phyloP scores from a whole-genome alignment of 257 asterid species.

The Anisodus acutangulus region DNA sequence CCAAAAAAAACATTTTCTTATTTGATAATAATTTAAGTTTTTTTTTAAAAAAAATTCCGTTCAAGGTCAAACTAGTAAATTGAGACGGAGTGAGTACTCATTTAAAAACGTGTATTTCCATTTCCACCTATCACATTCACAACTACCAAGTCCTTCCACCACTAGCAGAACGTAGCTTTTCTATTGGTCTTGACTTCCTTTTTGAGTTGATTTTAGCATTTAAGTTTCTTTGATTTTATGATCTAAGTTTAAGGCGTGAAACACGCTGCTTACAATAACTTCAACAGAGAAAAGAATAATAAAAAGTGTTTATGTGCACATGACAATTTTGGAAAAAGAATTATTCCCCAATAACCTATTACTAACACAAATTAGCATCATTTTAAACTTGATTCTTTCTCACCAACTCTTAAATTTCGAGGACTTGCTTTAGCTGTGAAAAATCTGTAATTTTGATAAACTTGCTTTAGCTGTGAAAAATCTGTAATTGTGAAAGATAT shows the following conservation, averaged over 20 bases:
- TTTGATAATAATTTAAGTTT: too few species aligned
- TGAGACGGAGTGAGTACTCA: background rate
- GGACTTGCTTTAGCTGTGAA: background rate
- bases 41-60: too few species aligned
- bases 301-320: background rate
- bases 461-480: background rate
- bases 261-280: background rate
- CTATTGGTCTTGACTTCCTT: background rate
- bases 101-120: background rate
- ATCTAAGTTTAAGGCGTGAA: background rate
- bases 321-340: background rate
- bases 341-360: background rate
- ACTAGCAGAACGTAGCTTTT: background rate
- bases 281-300: background rate
- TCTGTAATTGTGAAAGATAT: background rate
- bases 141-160: background rate
- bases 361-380: background rate
- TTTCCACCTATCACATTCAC: background rate
- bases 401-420: background rate
- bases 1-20: too few species aligned
- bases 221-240: background rate
- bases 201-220: slow-evolving; percentile 6
- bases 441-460: background rate
- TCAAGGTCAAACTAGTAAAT: too few species aligned
- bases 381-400: background rate